Evolutionary conservation across 176 grass and related monocot genomes (phyloP), one percentile per base, ranked within the genome.

Genomic region (Bonia amplexicaulis): DNA sequence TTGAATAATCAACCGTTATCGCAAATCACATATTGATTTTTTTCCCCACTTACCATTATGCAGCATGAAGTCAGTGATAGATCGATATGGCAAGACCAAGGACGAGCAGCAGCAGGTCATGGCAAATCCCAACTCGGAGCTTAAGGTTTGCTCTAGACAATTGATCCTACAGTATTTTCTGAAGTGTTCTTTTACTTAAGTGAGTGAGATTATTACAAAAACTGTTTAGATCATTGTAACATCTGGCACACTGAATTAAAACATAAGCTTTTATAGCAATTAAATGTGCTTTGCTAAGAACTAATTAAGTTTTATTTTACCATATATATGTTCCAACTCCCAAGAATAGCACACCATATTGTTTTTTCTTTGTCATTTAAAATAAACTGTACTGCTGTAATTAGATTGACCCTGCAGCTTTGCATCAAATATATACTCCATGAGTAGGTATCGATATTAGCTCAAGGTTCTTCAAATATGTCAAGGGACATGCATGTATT

Each of bases 51-150:
- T 82, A 17, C 25, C 60, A 17, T 72, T 85, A 9, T 85, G 60
- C 79, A 92, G 90, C 53, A 92, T 92, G 90, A 92, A 92, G 58
- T 92, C 87, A 26, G 80, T 92, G 64, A 89, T 92, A 76, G 90
- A 92, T 76, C 74, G 90, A 23, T 92, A 92, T 12, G 65, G 80
- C 61, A 87, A 89, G 55, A 73, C 90, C 54, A 87, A 89, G 80
- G 90, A 87, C n/a, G 90, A 89, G 23, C 87, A 92, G 67, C 87
- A 89, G n/a, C 87, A 84, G 20, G 68, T 72, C 7, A 69, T 47
- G 9, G 13, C 84, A 69, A 87, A 86, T 71, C 80, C 90, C 37
- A 71, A 79, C 71, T 89, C 90, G 2, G 90, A 92, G 76, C 87
- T 89, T 80, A 89, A 92, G 90, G 90, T 92, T 71, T 80, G 78